Base-by-base conservation (phyloP, 1,139 yeast genomes). In the Blastobotrys aristatus region DNA sequence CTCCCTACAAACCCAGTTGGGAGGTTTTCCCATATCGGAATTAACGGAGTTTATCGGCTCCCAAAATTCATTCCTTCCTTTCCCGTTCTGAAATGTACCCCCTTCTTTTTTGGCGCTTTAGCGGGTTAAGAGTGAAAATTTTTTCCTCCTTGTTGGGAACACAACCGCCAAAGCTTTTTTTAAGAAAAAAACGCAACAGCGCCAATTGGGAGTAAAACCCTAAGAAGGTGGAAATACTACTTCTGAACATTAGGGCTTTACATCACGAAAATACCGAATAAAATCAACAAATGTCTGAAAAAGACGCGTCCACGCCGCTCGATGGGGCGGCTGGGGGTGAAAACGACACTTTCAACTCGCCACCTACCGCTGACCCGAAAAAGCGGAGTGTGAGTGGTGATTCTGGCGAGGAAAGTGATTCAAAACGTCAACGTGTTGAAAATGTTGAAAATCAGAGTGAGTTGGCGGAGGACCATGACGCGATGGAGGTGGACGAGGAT, bases 191-290 rank as follows among this genome's bases (percentile, higher is more conserved):
- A n/a, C n/a, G n/a, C n/a, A n/a, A n/a, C n/a, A n/a, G n/a, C n/a
- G n/a, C n/a, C n/a, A n/a, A n/a, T n/a, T n/a, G n/a, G 14, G 20
- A 35, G 24, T 17, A 39, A 39, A 40, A 21, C 43, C 43, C 43
- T 40, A 40, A 40, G 27, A 17, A 8, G 29, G n/a, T 17, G 5
- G 11, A 3, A 14, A 13, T 30, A 31, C 43, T 29, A 40, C 35
- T 30, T 30, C 27, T 31, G 43, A 40, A 6, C 43, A 29, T 34
- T 39, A 39, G 43, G 43, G 43, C 43, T 39, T 39, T 39, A 6
- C 43, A 39, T 18, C 43, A 39, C 27, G 16, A 27, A 29, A 31
- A 20, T 6, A 17, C 21, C 16, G 2, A 20, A 18, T 10, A 17
- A 11, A 4, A 20, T 16, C 43, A 17, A 39, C 14, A 16, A 13